These are phyloP conservation scores for Domatiomyces catenatus DNA, from an alignment of 2,329 filamentous ascomycete genomes.

Conservation along the genomic window DNA sequence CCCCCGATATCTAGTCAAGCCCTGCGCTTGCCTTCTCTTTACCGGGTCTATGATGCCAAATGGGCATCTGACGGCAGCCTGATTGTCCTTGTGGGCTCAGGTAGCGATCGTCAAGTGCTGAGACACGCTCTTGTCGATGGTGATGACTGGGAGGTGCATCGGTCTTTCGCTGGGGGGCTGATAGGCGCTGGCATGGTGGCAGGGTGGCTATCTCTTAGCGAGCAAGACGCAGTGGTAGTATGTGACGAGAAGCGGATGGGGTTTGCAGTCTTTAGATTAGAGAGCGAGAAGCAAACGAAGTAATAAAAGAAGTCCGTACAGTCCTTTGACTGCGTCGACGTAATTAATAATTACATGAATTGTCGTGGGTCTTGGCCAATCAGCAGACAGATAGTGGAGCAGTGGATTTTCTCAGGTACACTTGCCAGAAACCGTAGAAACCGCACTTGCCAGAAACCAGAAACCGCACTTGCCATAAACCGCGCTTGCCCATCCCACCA, in stretches of 20 bases:
- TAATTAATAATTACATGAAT: no score
- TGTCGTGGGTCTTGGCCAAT: background rate
- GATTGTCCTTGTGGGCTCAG: slow-evolving; percentile 40
- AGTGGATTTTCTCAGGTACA: background rate
- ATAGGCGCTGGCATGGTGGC: slow-evolving; percentile 30
- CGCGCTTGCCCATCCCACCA: background rate
- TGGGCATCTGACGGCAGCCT: slow-evolving; percentile 50
- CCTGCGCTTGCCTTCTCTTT: slow-evolving; percentile 11
- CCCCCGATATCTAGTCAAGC: background rate
- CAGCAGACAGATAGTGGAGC: background rate
- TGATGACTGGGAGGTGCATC: slow-evolving; percentile 24
- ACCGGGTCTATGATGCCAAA: slow-evolving; percentile 45
- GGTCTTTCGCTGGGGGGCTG: slow-evolving; percentile 31
- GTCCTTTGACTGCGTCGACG: no score
- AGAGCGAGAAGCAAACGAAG: no score
- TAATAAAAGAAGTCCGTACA: no score
- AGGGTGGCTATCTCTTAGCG: slow-evolving; percentile 38
- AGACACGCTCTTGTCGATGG: slow-evolving; percentile 1
- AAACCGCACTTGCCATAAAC: background rate
- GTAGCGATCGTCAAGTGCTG: slow-evolving; percentile 8
- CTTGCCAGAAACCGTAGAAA: background rate
- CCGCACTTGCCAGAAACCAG: background rate
- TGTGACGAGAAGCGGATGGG: slow-evolving; percentile 38
- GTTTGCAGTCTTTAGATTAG: slow-evolving; percentile 44
- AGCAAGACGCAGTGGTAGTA: slow-evolving; percentile 39